Evolutionary conservation across 1,284 basidiomycete genomes (phyloP), one percentile per base, ranked within the genome.

Genomic region (Austropuccinia psidii): DNA sequence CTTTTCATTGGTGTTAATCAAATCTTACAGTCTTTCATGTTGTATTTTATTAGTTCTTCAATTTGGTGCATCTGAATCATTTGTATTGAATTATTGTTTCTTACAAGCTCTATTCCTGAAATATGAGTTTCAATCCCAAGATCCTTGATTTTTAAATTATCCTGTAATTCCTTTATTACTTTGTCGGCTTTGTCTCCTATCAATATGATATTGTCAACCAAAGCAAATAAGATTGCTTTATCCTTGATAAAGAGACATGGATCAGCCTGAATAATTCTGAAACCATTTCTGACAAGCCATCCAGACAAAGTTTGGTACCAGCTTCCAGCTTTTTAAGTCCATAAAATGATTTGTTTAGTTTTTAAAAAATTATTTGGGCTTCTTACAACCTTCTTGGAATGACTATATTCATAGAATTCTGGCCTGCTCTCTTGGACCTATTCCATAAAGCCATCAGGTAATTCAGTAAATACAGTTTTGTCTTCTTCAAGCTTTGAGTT

Each of bases 61-160:
- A 68, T 31, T 43, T 45, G 58, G 47, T 58, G 39, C 45, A 45
- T 41, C 49, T 58, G 54, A 29, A 21, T 21, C 15, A 61, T 13
- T 35, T n/a, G 31, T 6, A 70, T 70, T 43, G 29, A 43, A 11
- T 31, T 55, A 31, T 54, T 19, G 47, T 21, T 2, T n/a, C 49
- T 55, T 33, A 35, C 24, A 19, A 70, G 35, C 24, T 60, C 60
- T 57, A 70, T 70, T 21, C 67, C 67, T 19, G 60, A 27, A 27
- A 70, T 31, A 29, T 70, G 67, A 35, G 47, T 54, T 6, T 41
- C 54, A 33, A 31, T 50, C 29, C 67, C 67, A 21, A 70, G n/a
- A 24, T 70, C 67, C 39, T 61, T 70, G n/a, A 70, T 70, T 70
- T 70, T 61, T 24, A 70, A 70, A 37, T 60, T 35, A 24, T 50